These are phyloP conservation scores for Aegilops bicornis DNA, from an alignment of 176 grass and related monocot species.

Conservation along the genomic window DNA sequence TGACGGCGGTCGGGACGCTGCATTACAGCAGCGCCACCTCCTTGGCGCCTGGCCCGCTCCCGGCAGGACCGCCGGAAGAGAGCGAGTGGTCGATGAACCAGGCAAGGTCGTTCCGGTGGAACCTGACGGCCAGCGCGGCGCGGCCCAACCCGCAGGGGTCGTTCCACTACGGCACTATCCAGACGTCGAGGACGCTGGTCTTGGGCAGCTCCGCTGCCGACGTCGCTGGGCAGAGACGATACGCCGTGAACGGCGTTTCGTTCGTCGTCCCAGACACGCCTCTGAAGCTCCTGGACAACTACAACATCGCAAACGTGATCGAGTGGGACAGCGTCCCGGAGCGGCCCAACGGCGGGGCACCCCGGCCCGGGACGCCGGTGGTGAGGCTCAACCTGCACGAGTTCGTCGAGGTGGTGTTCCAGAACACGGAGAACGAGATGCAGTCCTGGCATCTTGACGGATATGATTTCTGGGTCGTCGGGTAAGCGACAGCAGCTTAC, in stretches of 20 bases:
- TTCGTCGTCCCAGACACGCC: slow-evolving; percentile 75
- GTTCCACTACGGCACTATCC: slow-evolving; percentile 75
- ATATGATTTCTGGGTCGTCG: slow-evolving; percentile 91
- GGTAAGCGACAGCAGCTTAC: slow-evolving; percentile 31
- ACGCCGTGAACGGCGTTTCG: slow-evolving; percentile 66
- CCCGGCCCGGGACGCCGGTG: slow-evolving; percentile 51
- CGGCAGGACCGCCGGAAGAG: slow-evolving; percentile 21
- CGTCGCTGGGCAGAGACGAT: slow-evolving; percentile 42
- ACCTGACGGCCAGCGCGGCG: slow-evolving; percentile 83
- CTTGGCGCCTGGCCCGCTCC: slow-evolving; percentile 37
- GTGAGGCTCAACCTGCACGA: slow-evolving; percentile 65
- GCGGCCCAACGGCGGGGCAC: slow-evolving; percentile 11
- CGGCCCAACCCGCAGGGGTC: slow-evolving; percentile 95
- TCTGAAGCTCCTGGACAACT: slow-evolving; percentile 81
- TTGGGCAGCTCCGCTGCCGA: slow-evolving; percentile 27
- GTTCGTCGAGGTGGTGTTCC: slow-evolving; percentile 90
- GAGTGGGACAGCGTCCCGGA: slow-evolving; percentile 61
- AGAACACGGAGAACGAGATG: slow-evolving; percentile 63
- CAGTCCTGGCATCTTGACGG: slow-evolving; percentile 92
- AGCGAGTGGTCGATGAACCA: slow-evolving; percentile 63
- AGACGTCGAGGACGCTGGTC: slow-evolving; percentile 58
- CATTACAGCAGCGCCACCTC: slow-evolving; percentile 58
- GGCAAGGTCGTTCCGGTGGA: slow-evolving; percentile 82
- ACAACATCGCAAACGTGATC: slow-evolving; percentile 61
- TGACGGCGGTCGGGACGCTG: slow-evolving; percentile 42